These are phyloP conservation scores for Aethionema arabicum DNA, from an alignment of 345 rosid genomes.

Conservation along the genomic window DNA sequence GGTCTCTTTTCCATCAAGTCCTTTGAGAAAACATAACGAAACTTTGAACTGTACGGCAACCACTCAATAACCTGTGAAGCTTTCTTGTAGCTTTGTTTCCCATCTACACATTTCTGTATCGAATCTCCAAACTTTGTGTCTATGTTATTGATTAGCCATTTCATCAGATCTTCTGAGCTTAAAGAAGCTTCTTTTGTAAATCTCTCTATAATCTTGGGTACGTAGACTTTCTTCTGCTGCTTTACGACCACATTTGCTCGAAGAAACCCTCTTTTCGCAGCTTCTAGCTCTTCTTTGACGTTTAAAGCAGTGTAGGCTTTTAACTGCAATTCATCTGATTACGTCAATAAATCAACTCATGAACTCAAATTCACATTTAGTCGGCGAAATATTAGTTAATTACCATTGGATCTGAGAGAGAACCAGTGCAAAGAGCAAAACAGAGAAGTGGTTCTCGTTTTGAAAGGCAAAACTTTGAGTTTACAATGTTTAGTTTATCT, in stretches of 20 bases:
- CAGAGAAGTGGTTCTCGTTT: constrained; percentile 60
- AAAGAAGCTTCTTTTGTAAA: constrained; percentile 68
- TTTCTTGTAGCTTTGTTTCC: constrained; percentile 49
- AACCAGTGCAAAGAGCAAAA: constrained; percentile 86
- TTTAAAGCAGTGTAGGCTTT: constrained; percentile 64
- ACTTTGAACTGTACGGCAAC: constrained; percentile 73
- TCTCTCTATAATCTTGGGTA: constrained; percentile 69
- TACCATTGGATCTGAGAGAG: constrained; percentile 88
- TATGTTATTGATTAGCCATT: constrained; percentile 55
- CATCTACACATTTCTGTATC: constrained; percentile 52
- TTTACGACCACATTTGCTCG: constrained; percentile 52
- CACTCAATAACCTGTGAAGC: constrained; percentile 61
- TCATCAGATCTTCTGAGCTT: constrained; percentile 53
- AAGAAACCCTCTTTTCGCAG: constrained; percentile 70
- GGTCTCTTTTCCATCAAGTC: constrained; percentile 64
- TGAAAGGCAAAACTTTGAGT: constrained; percentile 58
- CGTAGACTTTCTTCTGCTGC: constrained; percentile 64
- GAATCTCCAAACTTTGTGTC: constrained; percentile 64
- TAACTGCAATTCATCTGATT: constrained; percentile 44
- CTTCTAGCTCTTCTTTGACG: constrained; percentile 63
- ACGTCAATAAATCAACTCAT: neutral
- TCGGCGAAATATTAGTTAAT: constrained; percentile 22
- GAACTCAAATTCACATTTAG: neutral
- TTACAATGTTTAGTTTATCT: constrained; percentile 52
- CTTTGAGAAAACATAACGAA: constrained; percentile 66